phyloP scores from a whole-genome alignment of 108 stramenopile genomes.

The Nannochloropsis gaditana region DNA sequence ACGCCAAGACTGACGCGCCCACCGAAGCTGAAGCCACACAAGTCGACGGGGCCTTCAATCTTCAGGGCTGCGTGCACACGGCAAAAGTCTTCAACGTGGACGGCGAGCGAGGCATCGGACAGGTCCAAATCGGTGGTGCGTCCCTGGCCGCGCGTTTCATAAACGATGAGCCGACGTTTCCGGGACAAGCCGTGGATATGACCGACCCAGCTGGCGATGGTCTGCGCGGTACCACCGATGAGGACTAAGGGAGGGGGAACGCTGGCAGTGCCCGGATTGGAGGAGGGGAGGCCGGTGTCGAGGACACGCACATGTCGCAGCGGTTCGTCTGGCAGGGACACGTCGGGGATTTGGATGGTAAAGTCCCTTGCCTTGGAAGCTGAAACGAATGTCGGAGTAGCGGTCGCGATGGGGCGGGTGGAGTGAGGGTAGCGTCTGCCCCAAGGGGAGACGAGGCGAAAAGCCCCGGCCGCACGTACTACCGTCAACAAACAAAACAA shows the following conservation, averaged over 20 bases:
- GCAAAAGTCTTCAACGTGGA: not conserved
- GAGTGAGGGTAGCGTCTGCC: not conserved
- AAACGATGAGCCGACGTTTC: not conserved
- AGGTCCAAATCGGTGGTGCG: not conserved
- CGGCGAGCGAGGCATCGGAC: not conserved
- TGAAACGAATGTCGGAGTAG: too few species aligned
- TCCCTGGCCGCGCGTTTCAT: not conserved
- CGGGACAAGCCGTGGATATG: not conserved
- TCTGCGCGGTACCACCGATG: constrained; percentile 18
- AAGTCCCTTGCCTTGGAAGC: not conserved
- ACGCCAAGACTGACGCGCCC: constrained; percentile 22
- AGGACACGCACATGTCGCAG: not conserved
- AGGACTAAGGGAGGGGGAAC: constrained; percentile 15
- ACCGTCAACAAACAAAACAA: not conserved
- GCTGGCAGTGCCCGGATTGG: not conserved
- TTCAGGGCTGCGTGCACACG: not conserved
- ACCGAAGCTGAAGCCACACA: constrained; percentile 22
- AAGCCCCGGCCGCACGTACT: not conserved
- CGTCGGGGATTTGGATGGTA: not conserved
- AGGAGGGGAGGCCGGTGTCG: not conserved
- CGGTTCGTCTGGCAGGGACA: not conserved
- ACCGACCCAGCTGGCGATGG: not conserved
- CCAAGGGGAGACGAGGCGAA: not conserved
- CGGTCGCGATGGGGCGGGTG: too few species aligned
- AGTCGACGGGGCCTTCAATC: constrained; percentile 13